phyloP scores from a whole-genome alignment of 768 basidiomycete species.

The Sporobolomyces roseus region DNA sequence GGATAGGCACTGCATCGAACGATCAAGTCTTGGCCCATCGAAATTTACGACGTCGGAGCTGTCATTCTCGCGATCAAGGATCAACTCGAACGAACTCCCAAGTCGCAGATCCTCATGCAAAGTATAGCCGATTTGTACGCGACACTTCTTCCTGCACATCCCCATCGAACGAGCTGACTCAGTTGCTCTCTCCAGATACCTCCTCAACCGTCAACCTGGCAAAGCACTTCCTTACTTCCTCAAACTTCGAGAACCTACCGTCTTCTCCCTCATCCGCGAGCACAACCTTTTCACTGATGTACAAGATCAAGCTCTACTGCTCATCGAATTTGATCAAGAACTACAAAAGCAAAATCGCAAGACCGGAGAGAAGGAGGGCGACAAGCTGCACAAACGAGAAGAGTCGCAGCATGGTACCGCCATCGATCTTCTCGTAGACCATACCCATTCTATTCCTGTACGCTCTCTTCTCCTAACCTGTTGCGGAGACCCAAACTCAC shows the following conservation, averaged over 20 bases:
- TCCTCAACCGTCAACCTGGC: conserved; percentile 81
- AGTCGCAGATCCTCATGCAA: conserved; percentile 76
- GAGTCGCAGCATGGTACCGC: conserved; percentile 61
- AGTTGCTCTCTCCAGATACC: conserved; percentile 57
- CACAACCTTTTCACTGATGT: conserved; percentile 92
- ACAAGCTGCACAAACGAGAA: conserved; percentile 31
- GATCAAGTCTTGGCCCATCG: conserved; percentile 81
- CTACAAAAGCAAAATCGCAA: conserved; percentile 60
- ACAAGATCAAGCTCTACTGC: conserved; percentile 82
- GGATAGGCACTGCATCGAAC: conserved; percentile 67
- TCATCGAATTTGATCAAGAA: conserved; percentile 93
- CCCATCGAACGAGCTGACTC: neutral
- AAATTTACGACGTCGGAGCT: conserved; percentile 80
- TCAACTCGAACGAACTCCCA: conserved; percentile 60
- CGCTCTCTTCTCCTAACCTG: conserved; percentile 45
- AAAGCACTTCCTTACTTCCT: conserved; percentile 90
- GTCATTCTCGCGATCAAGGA: conserved; percentile 85
- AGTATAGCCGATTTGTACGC: conserved; percentile 82
- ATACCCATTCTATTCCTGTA: conserved; percentile 93
- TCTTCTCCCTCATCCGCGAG: conserved; percentile 89
- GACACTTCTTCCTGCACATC: neutral
- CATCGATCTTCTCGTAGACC: conserved; percentile 80
- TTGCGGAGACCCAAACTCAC: neutral
- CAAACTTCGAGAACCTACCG: conserved; percentile 75
- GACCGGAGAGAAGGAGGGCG: conserved; percentile 50